Evolutionary conservation across 805 yeast genomes (phyloP).

Genomic region (Sungouiozyma intestinalis): DNA sequence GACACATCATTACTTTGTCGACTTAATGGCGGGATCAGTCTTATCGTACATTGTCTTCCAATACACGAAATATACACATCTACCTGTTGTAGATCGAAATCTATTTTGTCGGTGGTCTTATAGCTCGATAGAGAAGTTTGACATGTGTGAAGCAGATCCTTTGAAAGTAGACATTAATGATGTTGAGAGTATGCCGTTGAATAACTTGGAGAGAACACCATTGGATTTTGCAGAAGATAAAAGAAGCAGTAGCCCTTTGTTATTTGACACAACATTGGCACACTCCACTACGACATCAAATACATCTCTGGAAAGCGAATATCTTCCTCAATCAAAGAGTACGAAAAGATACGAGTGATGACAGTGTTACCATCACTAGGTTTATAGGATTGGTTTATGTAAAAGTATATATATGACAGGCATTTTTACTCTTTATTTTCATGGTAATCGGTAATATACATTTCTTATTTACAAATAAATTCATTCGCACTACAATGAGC

Average conservation of each 20-base stretch:
- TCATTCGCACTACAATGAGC: neutral
- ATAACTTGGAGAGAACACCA: constrained; percentile 4
- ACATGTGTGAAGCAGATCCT: constrained; percentile 30
- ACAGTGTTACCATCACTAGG: neutral
- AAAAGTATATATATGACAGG: neutral
- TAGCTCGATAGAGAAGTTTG: constrained; percentile 29
- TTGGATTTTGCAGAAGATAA: constrained; percentile 9
- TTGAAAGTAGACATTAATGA: constrained; percentile 21
- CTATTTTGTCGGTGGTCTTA: constrained; percentile 67
- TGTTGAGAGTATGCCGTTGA: constrained; percentile 25
- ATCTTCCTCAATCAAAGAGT: constrained; percentile 5
- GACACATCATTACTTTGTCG: constrained; percentile 93
- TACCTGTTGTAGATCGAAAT: constrained; percentile 49
- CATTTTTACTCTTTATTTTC: neutral
- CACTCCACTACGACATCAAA: constrained; percentile 28
- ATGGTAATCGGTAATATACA: neutral
- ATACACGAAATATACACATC: constrained; percentile 51
- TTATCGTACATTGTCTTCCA: constrained; percentile 62
- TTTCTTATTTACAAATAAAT: neutral
- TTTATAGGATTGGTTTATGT: neutral
- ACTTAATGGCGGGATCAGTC: constrained; percentile 88
- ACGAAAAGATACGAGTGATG: constrained; percentile 1
- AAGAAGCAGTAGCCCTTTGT: constrained; percentile 19
- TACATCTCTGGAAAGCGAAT: constrained; percentile 21
- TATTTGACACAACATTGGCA: constrained; percentile 26